Conservation (phyloP, 495 filamentous ascomycete species). For the Beverwykella pulmonaria region DNA sequence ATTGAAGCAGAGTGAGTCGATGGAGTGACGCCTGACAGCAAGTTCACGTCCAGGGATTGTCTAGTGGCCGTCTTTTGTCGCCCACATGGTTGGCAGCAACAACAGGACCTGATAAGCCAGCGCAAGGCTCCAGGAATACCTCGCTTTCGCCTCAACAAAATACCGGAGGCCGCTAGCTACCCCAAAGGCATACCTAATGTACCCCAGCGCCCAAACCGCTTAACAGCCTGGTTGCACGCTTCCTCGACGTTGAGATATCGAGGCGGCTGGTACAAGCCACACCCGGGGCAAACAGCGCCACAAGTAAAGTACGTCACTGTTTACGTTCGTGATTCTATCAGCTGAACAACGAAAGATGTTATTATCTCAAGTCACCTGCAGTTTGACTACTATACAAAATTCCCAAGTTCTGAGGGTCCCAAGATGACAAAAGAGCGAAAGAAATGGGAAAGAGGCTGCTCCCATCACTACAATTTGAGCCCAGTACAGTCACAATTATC, state of each 20-base stretch:
- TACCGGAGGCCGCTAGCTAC: conserved; percentile 4
- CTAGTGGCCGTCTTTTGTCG: conserved; percentile 1
- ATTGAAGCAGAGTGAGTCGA: conserved; percentile 31
- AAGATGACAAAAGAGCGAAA: not conserved
- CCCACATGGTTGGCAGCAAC: conserved; percentile 18
- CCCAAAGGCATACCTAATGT: not conserved
- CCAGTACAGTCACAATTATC: not conserved
- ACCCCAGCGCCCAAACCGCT: not conserved
- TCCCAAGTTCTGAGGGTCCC: not conserved
- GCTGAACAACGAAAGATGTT: not conserved
- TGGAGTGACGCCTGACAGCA: conserved; percentile 36
- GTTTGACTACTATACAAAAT: conserved; percentile 23
- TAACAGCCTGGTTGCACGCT: not conserved
- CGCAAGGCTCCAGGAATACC: conserved; percentile 23
- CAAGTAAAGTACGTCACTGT: conserved; percentile 9
- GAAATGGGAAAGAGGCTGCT: conserved; percentile 12
- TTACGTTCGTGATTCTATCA: not conserved
- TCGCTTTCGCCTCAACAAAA: conserved; percentile 12
- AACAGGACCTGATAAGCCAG: conserved; percentile 32
- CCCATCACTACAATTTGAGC: conserved; percentile 28
- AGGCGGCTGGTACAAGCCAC: not conserved
- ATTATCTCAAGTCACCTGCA: conserved; percentile 2
- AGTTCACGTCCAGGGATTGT: conserved; percentile 22
- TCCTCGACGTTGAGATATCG: not conserved
- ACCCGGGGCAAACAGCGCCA: not conserved